Base-by-base conservation (phyloP, 257 asterid genomes). In the Nicotiana benthamiana region DNA sequence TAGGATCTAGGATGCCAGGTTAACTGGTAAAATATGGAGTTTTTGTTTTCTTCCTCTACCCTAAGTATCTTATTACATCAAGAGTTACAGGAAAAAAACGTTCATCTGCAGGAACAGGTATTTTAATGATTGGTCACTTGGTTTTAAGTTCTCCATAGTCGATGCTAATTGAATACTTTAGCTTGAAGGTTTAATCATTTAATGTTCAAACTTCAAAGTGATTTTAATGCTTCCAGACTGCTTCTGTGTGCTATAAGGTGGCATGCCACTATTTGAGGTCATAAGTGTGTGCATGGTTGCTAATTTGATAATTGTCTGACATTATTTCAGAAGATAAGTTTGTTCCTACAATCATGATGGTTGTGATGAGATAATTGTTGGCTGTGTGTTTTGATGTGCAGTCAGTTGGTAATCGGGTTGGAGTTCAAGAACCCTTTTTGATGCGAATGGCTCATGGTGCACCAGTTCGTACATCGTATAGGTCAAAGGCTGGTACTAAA, bases 381-480 rank as follows among this genome's bases (percentile, higher is more conserved):
- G 57, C 40, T 24, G 11, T 60, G 80, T 85, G 67, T 88, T 70
- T 52, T 81, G 85, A 76, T 68, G 28, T 89, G 90, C 93, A 95
- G 99, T 95, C 98, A 79, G 97, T 95, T 85, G 99, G 99, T 85
- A 95, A 92, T 81, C 88, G 97, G 72, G 95, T 91, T 85, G 98
- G 99, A 82, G 99, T 93, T 62, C 93, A 91, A 82, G 99, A 95
- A 85, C 93, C 97, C 75, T 95, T 92, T 86, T 87, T 95, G 85
- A 95, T 95, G 99, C 97, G 95, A 79, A 91, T 93, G 99, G 99
- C 99, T 75, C 99, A 95, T 86, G 97, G 99, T n/a, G 98, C 92
- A 13, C 96, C 97, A 79, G 79, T 87, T 84, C 86, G 90, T 57
- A 70, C 86, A 67, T 85, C 89, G 52, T 85, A 80, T 77, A 91